Evolutionary conservation across 495 filamentous ascomycete genomes (phyloP).

Genomic region (Penicillium dipodomyicola): DNA sequence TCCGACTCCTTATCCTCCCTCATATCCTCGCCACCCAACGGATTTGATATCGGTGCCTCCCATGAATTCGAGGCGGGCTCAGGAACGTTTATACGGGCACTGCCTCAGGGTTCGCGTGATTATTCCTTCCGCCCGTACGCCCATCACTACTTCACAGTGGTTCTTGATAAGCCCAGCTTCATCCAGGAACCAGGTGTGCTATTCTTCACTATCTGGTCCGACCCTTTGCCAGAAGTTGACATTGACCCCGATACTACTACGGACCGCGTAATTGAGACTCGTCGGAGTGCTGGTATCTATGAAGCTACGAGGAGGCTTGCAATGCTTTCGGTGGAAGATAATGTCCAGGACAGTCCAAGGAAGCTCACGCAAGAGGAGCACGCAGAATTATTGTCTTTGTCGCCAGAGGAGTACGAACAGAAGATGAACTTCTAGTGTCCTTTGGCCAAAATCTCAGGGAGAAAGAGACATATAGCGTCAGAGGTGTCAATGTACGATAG

Average conservation of each 20-base stretch:
- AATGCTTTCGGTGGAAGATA: not conserved
- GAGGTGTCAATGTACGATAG: too few relatives aligned
- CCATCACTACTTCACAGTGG: not conserved
- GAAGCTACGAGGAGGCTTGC: not conserved
- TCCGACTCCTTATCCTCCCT: not conserved
- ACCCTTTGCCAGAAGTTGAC: not conserved
- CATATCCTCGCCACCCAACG: not conserved
- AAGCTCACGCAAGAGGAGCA: not conserved
- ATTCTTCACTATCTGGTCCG: not conserved
- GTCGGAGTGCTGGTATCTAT: not conserved
- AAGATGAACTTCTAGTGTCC: too few relatives aligned
- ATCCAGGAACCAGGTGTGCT: not conserved
- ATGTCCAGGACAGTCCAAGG: not conserved
- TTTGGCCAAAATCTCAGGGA: too few relatives aligned
- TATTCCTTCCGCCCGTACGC: not conserved
- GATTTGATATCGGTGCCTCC: not conserved
- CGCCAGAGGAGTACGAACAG: conserved; percentile 11
- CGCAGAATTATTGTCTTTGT: not conserved
- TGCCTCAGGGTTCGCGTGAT: not conserved
- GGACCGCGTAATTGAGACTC: not conserved
- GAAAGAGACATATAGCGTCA: too few relatives aligned
- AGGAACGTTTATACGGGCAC: not conserved
- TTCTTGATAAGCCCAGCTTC: not conserved
- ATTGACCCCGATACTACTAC: too few relatives aligned
- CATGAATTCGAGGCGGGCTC: not conserved